Evolutionary conservation across 1,284 basidiomycete species (phyloP).

Genomic region (Cutaneotrichosporon dermatis): DNA sequence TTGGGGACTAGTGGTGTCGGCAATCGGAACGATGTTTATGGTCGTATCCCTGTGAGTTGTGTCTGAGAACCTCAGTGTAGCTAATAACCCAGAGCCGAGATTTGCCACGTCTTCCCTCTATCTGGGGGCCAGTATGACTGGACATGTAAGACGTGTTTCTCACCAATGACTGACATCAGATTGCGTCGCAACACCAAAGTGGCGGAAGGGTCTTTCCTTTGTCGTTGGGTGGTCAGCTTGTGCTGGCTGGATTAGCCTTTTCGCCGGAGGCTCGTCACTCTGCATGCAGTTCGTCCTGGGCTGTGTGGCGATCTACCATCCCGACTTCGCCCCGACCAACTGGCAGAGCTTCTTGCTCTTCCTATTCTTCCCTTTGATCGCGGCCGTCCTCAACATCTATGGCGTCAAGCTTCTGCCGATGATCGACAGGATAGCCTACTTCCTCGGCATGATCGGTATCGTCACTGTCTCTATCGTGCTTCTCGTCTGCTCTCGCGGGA

Average conservation of each 20-base stretch:
- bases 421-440: conserved; percentile 26
- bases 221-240: conserved; percentile 10
- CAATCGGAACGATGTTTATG: conserved; percentile 30
- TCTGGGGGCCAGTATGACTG: conserved; percentile 45
- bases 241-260: conserved; percentile 46
- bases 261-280: conserved; percentile 33
- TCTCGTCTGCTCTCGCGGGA: conserved; percentile 13
- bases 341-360: conserved; percentile 16
- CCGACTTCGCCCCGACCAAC: background rate
- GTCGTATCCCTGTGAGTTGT: conserved; percentile 24
- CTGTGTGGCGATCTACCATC: conserved; percentile 7
- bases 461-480: conserved; percentile 31
- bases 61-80: background rate
- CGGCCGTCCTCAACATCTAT: conserved; percentile 15
- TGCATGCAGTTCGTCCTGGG: conserved; percentile 31
- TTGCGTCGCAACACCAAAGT: conserved; percentile 13
- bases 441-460: conserved; percentile 37
- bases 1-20: conserved; percentile 40
- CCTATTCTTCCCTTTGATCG: conserved; percentile 3
- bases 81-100: conserved; percentile 6
- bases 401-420: conserved; percentile 12
- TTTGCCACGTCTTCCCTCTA: conserved; percentile 13
- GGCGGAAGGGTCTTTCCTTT: conserved; percentile 9
- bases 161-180: background rate
- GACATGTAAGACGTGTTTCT: conserved; percentile 5